phyloP scores from a whole-genome alignment of 192 early-diverging fungal genomes.

The Coemansia sp. region DNA sequence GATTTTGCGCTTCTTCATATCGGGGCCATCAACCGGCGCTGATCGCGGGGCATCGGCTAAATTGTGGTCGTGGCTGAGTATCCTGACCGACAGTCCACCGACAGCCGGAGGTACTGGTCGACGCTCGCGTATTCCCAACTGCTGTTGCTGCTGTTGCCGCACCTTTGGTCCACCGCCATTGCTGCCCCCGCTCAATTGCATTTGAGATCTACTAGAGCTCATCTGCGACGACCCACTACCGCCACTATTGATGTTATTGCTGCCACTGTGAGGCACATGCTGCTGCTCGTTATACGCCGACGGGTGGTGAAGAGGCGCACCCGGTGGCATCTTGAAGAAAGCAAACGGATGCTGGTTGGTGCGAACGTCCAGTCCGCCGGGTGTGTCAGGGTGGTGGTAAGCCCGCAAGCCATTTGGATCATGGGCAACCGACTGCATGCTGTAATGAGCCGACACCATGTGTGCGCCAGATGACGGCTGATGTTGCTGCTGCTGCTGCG shows the following conservation, averaged over 20 bases:
- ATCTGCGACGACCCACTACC: slow-evolving; percentile 16
- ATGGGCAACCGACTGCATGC: slow-evolving; percentile 16
- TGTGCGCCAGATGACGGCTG: slow-evolving; percentile 13
- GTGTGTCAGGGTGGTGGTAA: slow-evolving; percentile 59
- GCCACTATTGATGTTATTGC: slow-evolving; percentile 10
- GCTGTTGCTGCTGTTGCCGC: slow-evolving; percentile 4
- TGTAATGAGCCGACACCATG: slow-evolving; percentile 20
- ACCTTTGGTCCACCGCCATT: slow-evolving; percentile 6
- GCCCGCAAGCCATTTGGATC: slow-evolving; percentile 25
- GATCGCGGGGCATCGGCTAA: slow-evolving; percentile 40
- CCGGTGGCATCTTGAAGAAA: slow-evolving; percentile 56
- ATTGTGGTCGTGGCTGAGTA: slow-evolving; percentile 10
- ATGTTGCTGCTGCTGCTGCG: slow-evolving; percentile 27
- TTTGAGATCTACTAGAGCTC: slow-evolving; percentile 5
- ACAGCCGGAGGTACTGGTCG: slow-evolving; percentile 45
- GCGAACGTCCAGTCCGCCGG: slow-evolving; percentile 46
- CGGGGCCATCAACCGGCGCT: slow-evolving; percentile 54
- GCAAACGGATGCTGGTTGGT: slow-evolving; percentile 48
- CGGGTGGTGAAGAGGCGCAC: slow-evolving; percentile 49
- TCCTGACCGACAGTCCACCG: slow-evolving; percentile 50
- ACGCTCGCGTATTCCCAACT: slow-evolving; percentile 22
- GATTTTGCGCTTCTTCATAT: slow-evolving; percentile 43
- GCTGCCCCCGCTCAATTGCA: slow-evolving; percentile 11
- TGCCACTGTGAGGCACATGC: slow-evolving; percentile 2
- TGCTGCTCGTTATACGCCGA: slow-evolving; percentile 37